Conservation (phyloP, 192 early-diverging fungal genomes). For the Mortierella hygrophila region DNA sequence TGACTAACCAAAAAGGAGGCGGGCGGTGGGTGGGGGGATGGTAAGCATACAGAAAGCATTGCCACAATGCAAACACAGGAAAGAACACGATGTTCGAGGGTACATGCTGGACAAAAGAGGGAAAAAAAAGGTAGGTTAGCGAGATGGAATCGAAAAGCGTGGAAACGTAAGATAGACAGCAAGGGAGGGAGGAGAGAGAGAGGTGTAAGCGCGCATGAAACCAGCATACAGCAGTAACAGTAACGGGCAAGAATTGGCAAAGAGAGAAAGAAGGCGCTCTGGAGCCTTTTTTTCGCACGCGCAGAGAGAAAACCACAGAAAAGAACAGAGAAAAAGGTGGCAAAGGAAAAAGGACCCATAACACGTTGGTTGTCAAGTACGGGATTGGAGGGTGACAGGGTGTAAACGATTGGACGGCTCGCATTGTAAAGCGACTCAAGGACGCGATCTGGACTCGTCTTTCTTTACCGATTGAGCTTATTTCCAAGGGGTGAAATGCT, state of each 20-base stretch:
- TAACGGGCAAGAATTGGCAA: neutral
- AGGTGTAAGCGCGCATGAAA: neutral
- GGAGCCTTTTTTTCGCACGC: neutral
- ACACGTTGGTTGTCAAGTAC: no score
- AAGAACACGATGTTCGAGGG: neutral
- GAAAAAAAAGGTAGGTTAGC: neutral
- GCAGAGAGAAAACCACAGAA: neutral
- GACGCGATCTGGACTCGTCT: no score
- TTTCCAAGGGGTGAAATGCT: neutral
- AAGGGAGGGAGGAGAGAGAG: neutral
- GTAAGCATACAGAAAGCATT: neutral
- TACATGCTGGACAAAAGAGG: neutral
- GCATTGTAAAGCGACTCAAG: no score
- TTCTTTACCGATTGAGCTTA: neutral
- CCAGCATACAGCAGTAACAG: neutral
- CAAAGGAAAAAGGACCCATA: neutral
- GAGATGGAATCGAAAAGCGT: neutral
- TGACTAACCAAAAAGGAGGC: conserved; percentile 3
- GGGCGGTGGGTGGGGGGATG: neutral
- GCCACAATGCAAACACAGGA: neutral
- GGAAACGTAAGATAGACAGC: neutral
- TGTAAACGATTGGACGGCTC: no score
- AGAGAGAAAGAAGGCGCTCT: neutral
- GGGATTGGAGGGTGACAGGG: neutral
- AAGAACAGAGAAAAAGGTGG: neutral